A percentile compares a stretch with the other conserved stretches of the same genome.
phyloP scores from a whole-genome alignment of 2,329 filamentous ascomycete genomes.

The Beauveria bassiana region DNA sequence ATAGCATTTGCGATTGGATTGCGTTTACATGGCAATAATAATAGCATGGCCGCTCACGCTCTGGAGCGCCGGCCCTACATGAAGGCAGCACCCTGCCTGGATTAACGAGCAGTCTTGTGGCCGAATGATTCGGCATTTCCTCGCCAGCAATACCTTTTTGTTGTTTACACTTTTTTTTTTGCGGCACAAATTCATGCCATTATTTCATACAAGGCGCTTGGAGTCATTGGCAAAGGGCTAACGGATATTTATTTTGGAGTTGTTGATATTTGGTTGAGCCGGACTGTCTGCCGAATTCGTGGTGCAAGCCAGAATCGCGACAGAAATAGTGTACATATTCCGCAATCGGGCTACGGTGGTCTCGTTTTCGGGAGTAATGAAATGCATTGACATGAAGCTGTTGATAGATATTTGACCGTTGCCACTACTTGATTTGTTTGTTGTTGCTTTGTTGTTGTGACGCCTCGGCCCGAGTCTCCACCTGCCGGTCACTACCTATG shows the following conservation, averaged over 20 bases:
- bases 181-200: conserved; percentile 26
- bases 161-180: conserved; percentile 23
- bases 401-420: conserved; percentile 6
- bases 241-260: conserved; percentile 30
- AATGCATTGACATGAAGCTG: conserved; percentile 16
- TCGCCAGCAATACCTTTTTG: conserved; percentile 21
- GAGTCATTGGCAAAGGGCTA: conserved; percentile 31
- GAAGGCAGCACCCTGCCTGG: conserved; percentile 17
- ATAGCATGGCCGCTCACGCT: conserved; percentile 11
- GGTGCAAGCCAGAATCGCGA: conserved; percentile 12
- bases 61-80: conserved; percentile 7
- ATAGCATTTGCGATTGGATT: conserved; percentile 23
- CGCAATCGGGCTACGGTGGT: conserved; percentile 28
- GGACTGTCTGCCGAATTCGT: conserved; percentile 5
- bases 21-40: conserved; percentile 28
- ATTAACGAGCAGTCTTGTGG: conserved; percentile 21
- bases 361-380: conserved; percentile 23
- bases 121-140: conserved; percentile 18
- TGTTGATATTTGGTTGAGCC: conserved; percentile 18
- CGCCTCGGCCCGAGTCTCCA: neutral
- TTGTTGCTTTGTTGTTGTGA: neutral
- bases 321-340: conserved; percentile 35
- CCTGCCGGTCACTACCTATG: neutral
- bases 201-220: conserved; percentile 34
- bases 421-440: neutral